Evolutionary conservation across 2,329 filamentous ascomycete genomes (phyloP).

Genomic region (Pseudocercospora pini-densiflorae): DNA sequence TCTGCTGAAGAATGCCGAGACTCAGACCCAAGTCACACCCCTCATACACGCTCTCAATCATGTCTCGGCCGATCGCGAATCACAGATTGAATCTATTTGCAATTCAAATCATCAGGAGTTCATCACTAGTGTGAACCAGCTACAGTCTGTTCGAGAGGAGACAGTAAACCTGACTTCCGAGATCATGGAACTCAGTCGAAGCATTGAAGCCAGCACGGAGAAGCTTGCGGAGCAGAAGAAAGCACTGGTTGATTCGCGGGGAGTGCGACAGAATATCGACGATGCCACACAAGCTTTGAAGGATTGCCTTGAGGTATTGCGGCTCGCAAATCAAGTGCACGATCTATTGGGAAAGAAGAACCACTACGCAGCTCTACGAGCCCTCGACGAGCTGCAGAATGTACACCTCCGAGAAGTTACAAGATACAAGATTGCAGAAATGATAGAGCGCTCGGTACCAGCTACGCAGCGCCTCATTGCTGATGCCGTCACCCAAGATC

Average conservation of each 20-base stretch:
- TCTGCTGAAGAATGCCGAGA: conserved; percentile 84
- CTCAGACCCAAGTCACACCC: conserved; percentile 66
- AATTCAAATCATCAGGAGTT: conserved; percentile 98
- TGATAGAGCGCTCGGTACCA: conserved; percentile 95
- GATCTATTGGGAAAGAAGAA: conserved; percentile 91
- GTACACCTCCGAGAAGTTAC: conserved; percentile 94
- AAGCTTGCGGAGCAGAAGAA: conserved; percentile 94
- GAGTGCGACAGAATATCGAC: conserved; percentile 92
- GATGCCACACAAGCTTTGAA: conserved; percentile 87
- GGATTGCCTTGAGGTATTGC: conserved; percentile 88
- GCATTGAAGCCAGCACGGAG: conserved; percentile 93
- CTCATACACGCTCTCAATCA: conserved; percentile 78
- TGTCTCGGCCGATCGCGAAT: conserved; percentile 84
- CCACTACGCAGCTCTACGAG: conserved; percentile 92
- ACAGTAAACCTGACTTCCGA: conserved; percentile 88
- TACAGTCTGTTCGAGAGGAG: conserved; percentile 89
- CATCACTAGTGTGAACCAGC: conserved; percentile 86
- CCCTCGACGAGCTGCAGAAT: conserved; percentile 93
- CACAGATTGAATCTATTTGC: conserved; percentile 92
- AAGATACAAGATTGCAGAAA: conserved; percentile 90
- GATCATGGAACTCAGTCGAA: conserved; percentile 90
- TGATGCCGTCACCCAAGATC: conserved; percentile 93
- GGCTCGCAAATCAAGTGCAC: conserved; percentile 91
- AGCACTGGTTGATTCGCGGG: conserved; percentile 86
- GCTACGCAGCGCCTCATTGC: conserved; percentile 91